These are phyloP conservation scores for Fomitopsis betulina DNA, from an alignment of 1,284 basidiomycete genomes.

Conservation along the genomic window DNA sequence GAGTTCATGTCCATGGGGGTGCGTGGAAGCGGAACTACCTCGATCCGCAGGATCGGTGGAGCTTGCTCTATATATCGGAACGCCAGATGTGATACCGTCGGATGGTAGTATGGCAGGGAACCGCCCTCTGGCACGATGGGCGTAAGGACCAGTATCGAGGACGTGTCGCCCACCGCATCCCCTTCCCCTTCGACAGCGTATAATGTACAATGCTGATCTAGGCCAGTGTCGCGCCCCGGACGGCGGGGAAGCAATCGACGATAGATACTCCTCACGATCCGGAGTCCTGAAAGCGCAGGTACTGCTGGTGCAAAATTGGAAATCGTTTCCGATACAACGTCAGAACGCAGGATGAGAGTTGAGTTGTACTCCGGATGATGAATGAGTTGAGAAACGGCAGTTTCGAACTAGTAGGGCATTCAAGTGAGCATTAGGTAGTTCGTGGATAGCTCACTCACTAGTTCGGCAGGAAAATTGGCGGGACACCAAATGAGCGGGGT, in stretches of 20 bases:
- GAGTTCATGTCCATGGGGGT: constrained; percentile 50
- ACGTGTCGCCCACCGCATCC: constrained; percentile 11
- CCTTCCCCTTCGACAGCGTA: constrained; percentile 34
- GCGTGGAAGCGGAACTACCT: constrained; percentile 48
- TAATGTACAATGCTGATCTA: constrained; percentile 77
- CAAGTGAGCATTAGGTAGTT: not conserved
- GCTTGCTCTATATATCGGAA: constrained; percentile 49
- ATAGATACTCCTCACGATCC: constrained; percentile 44
- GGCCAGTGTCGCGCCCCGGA: constrained; percentile 57
- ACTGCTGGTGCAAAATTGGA: constrained; percentile 30
- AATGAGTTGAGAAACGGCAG: constrained; percentile 59
- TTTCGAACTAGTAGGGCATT: constrained; percentile 56
- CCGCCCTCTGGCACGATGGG: constrained; percentile 45
- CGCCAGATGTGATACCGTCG: constrained; percentile 65
- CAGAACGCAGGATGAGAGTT: constrained; percentile 75
- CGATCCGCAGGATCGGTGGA: constrained; percentile 39
- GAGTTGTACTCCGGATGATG: constrained; percentile 83
- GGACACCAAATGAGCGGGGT: constrained; percentile 36
- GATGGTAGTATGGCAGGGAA: constrained; percentile 76
- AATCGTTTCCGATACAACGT: constrained; percentile 47
- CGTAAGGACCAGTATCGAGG: constrained; percentile 54
- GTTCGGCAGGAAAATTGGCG: constrained; percentile 37
- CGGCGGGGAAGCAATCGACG: constrained; percentile 68
- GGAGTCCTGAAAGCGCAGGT: constrained; percentile 39
- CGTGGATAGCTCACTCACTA: constrained; percentile 27